These are phyloP conservation scores for Aulographum hederae DNA, from an alignment of 2,329 filamentous ascomycete genomes.

Conservation along the genomic window DNA sequence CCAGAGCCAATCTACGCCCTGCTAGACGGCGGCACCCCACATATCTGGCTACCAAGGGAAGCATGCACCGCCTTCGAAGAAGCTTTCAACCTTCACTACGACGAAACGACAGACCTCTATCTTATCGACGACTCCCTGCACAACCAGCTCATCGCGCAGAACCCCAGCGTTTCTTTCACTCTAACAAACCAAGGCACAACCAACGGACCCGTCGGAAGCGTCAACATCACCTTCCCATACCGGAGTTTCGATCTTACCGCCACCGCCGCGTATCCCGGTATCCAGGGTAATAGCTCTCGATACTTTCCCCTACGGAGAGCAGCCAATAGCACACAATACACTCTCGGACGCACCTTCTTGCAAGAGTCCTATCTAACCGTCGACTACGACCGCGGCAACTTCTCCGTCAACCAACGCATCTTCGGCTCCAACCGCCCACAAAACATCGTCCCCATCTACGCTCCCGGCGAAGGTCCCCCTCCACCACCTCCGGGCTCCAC, in stretches of 20 bases:
- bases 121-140: conserved; percentile 30
- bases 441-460: too few species aligned
- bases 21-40: conserved; percentile 26
- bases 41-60: conserved; percentile 27
- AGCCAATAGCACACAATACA: conserved; percentile 16
- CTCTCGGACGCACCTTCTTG: conserved; percentile 20
- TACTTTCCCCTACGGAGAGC: conserved; percentile 22
- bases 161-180: not conserved
- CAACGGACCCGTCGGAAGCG: too few species aligned
- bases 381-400: conserved; percentile 13
- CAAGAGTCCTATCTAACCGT: conserved; percentile 21
- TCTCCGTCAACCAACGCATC: too few species aligned
- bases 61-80: conserved; percentile 47
- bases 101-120: conserved; percentile 45
- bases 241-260: not conserved
- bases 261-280: not conserved
- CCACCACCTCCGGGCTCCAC: too few species aligned
- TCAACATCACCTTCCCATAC: not conserved
- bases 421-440: too few species aligned
- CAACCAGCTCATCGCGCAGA: not conserved
- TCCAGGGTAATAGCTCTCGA: not conserved
- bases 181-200: too few species aligned
- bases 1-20: conserved; percentile 12
- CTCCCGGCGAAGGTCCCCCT: too few species aligned
- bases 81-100: conserved; percentile 45